A percentile compares a stretch with the other conserved stretches of the same genome.
These are phyloP conservation scores for Protostelium mycophagum DNA, from an alignment of 78 protist genomes.

Conservation along the genomic window DNA sequence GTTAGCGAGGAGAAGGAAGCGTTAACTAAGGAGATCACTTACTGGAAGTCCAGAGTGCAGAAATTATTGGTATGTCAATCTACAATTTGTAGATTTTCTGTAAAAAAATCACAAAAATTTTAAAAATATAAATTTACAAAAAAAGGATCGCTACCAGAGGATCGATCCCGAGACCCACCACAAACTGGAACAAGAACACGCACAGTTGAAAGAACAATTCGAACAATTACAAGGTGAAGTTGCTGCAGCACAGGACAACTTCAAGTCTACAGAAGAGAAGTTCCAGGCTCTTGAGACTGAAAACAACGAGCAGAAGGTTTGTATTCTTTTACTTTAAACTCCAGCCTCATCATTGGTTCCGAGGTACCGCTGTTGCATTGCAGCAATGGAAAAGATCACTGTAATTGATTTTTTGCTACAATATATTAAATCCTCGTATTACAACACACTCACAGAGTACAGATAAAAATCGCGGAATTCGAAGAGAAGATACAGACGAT, in stretches of 20 bases:
- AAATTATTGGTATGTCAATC: background rate
- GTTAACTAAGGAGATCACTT: background rate
- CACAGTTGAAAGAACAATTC: background rate
- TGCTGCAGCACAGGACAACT: background rate
- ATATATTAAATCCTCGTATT: no score
- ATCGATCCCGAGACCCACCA: background rate
- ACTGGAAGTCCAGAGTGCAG: background rate
- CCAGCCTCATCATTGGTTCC: no score
- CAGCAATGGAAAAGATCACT: no score
- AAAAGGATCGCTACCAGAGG: background rate
- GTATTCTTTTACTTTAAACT: background rate
- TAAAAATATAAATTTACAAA: no score
- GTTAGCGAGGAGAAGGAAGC: background rate
- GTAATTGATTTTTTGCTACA: no score
- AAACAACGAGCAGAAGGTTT: background rate
- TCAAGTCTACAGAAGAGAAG: background rate
- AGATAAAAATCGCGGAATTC: background rate
- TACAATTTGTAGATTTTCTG: no score
- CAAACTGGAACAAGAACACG: background rate
- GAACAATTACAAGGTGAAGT: no score
- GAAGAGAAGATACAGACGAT: background rate
- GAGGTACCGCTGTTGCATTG: no score
- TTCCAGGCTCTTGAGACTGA: background rate
- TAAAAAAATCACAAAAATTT: no score
- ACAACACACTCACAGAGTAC: no score